These are phyloP conservation scores for Fusarium pseudograminearum DNA, from an alignment of 2,329 filamentous ascomycete species.

Conservation along the genomic window DNA sequence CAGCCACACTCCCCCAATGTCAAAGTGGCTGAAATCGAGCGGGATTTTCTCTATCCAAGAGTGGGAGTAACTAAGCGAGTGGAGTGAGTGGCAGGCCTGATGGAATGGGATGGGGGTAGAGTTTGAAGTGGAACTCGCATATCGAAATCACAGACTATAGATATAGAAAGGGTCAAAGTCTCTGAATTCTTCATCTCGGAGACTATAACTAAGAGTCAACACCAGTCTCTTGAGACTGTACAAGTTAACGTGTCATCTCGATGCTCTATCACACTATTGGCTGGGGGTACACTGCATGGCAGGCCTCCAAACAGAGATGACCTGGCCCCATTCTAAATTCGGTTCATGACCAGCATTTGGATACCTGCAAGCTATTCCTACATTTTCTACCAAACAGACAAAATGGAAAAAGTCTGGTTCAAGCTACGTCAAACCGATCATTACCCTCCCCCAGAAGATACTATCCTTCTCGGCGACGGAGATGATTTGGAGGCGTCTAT, in stretches of 20 bases:
- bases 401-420: neutral
- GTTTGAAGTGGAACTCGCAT: neutral
- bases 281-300: neutral
- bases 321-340: neutral
- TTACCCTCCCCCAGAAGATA: neutral
- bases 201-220: no score
- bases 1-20: neutral
- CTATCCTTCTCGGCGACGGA: neutral
- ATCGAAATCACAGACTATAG: neutral
- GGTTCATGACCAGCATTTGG: neutral
- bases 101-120: neutral
- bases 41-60: neutral
- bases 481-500: neutral
- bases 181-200: neutral
- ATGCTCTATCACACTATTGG: neutral
- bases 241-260: neutral
- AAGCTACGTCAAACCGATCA: neutral
- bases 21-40: neutral
- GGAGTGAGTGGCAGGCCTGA: neutral
- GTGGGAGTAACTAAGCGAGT: neutral
- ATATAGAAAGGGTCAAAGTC: neutral
- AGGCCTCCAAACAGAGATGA: neutral
- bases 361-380: neutral
- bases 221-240: no score
- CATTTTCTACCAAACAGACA: accelerated